Evolutionary conservation across 164 flowering plant species (phyloP).

Genomic region (Liriodendron chinense): DNA sequence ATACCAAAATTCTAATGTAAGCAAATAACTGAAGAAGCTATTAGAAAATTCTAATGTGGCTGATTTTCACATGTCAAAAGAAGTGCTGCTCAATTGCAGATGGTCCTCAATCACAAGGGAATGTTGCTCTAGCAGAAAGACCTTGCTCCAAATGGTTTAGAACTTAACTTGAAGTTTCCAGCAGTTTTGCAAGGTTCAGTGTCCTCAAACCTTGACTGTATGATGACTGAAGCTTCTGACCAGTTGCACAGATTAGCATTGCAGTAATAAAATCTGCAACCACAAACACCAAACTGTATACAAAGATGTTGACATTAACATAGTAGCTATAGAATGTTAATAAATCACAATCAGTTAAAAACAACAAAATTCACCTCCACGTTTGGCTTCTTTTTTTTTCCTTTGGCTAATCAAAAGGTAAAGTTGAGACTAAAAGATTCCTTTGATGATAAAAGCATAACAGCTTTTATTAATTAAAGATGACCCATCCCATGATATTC

Average conservation of each 20-base stretch:
- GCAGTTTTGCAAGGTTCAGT: slow-evolving; percentile 34
- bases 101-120: not conserved
- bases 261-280: slow-evolving; percentile 85
- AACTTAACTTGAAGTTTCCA: slow-evolving; percentile 45
- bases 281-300: slow-evolving; percentile 81
- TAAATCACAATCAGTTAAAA: not conserved
- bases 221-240: slow-evolving; percentile 49
- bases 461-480: no score
- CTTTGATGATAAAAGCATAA: no score
- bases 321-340: slow-evolving; percentile 11
- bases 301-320: slow-evolving; percentile 47
- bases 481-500: no score
- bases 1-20: no score
- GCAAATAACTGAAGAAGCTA: no score
- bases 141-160: not conserved
- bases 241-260: slow-evolving; percentile 74
- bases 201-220: slow-evolving; percentile 40
- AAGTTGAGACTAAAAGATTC: no score
- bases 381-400: no score
- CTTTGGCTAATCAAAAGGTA: no score
- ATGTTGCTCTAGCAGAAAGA: not conserved
- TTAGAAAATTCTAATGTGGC: no score
- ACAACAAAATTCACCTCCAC: not conserved
- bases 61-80: no score
- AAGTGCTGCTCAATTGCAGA: not conserved